Conservation (phyloP, 2,329 filamentous ascomycete genomes). For the Xylariaceae sp. region DNA sequence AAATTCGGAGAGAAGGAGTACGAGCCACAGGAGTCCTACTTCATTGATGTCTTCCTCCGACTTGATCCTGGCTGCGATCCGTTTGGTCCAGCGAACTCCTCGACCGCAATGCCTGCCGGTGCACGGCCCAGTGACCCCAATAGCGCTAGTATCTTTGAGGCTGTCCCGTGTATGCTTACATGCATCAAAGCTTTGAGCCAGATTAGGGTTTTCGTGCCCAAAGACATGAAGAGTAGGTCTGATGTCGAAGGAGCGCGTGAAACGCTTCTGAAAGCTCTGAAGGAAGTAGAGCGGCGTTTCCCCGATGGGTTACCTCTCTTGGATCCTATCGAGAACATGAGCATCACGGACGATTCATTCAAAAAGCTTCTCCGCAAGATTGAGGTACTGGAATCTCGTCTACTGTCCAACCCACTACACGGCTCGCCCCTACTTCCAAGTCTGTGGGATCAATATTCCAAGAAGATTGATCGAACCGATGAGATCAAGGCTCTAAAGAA, state of each 20-base stretch:
- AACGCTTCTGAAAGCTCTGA: slow-evolving; percentile 61
- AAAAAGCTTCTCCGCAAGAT: slow-evolving; percentile 94
- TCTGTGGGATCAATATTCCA: slow-evolving; percentile 81
- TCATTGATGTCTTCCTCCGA: slow-evolving; percentile 77
- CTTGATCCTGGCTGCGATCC: slow-evolving; percentile 49
- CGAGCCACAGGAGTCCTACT: slow-evolving; percentile 69
- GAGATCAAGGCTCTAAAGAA: slow-evolving; percentile 88
- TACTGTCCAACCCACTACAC: slow-evolving; percentile 86
- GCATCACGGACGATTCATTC: slow-evolving; percentile 86
- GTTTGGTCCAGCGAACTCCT: slow-evolving; percentile 36
- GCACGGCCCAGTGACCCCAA: slow-evolving; percentile 58
- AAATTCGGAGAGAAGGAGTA: slow-evolving; percentile 67
- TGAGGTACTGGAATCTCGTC: slow-evolving; percentile 86
- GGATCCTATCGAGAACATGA: slow-evolving; percentile 95
- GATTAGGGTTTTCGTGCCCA: slow-evolving; percentile 76
- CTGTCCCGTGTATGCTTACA: slow-evolving; percentile 80
- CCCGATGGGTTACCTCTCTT: slow-evolving; percentile 85
- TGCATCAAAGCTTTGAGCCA: slow-evolving; percentile 83
- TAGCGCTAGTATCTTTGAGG: slow-evolving; percentile 68
- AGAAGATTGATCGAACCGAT: slow-evolving; percentile 70
- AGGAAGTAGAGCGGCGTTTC: slow-evolving; percentile 81
- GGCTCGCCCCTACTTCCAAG: slow-evolving; percentile 79
- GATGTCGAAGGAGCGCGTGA: slow-evolving; percentile 66
- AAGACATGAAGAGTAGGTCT: slow-evolving; percentile 65
- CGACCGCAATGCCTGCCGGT: slow-evolving; percentile 57